Conservation (phyloP, 352 stramenopile genomes). For the Phytophthora macrochlamydospora region DNA sequence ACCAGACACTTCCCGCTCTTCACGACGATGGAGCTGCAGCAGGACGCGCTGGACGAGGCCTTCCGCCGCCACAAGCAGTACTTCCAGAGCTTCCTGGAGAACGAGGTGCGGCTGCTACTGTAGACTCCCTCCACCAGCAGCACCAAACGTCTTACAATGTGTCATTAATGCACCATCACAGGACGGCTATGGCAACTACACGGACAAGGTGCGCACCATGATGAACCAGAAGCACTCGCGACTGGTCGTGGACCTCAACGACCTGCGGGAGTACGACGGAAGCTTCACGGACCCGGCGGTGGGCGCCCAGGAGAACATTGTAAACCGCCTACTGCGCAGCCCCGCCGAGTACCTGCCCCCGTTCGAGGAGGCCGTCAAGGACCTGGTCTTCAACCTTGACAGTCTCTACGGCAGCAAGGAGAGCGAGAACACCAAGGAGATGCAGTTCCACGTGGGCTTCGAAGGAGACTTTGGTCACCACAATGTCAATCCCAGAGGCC, state of each 20-base stretch:
- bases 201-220: constrained; percentile 83
- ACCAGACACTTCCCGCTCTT: neutral
- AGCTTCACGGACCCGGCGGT: constrained; percentile 71
- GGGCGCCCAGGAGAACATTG: constrained; percentile 75
- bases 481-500: constrained; percentile 93
- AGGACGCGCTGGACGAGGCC: constrained; percentile 84
- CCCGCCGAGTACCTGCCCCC: constrained; percentile 85
- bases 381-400: constrained; percentile 82
- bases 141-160: neutral
- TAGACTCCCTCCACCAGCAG: no score
- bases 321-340: constrained; percentile 66
- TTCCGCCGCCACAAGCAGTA: constrained; percentile 90
- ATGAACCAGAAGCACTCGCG: constrained; percentile 77
- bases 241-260: constrained; percentile 90
- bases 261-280: constrained; percentile 91
- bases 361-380: constrained; percentile 86
- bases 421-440: constrained; percentile 64
- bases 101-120: constrained; percentile 53
- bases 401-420: constrained; percentile 84
- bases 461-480: constrained; percentile 93
- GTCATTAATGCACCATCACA: constrained; percentile 14
- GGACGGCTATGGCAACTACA: constrained; percentile 78
- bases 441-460: constrained; percentile 91
- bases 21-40: constrained; percentile 73
- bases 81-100: constrained; percentile 83